These are phyloP conservation scores for Hemileccinum rubropunctum DNA, from an alignment of 768 basidiomycete genomes.

Conservation along the genomic window DNA sequence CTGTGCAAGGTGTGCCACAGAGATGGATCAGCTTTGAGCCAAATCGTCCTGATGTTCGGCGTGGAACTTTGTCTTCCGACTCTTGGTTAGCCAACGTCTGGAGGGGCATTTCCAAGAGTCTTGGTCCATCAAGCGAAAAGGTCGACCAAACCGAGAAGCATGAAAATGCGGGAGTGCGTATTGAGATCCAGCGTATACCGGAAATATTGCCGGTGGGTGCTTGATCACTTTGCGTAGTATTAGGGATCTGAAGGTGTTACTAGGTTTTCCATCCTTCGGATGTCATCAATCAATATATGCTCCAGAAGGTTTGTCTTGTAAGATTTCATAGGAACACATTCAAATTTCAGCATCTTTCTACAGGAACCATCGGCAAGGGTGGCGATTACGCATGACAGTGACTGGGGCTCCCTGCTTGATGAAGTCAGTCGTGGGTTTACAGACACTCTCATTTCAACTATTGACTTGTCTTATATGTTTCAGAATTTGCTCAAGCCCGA, in stretches of 20 bases:
- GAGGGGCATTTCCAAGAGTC: conserved; percentile 14
- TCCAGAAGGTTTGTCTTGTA: conserved; percentile 12
- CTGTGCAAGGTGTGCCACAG: conserved; percentile 14
- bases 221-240: neutral
- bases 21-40: conserved; percentile 13
- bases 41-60: neutral
- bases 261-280: conserved; percentile 26
- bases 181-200: conserved; percentile 16
- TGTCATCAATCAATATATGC: conserved; percentile 24
- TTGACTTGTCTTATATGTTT: neutral
- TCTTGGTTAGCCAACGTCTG: conserved; percentile 19
- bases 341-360: neutral
- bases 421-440: conserved; percentile 4
- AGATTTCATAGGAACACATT: neutral
- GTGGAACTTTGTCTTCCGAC: neutral
- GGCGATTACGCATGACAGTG: conserved; percentile 24
- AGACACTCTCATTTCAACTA: neutral
- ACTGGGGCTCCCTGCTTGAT: conserved; percentile 20
- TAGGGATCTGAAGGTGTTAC: neutral
- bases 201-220: conserved; percentile 17
- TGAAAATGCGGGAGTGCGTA: neutral
- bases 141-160: neutral
- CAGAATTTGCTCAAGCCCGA: conserved; percentile 12
- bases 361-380: conserved; percentile 23
- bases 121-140: conserved; percentile 10